Conservation (phyloP, 805 yeast species). For the Grigorovia yakushimaensis region DNA sequence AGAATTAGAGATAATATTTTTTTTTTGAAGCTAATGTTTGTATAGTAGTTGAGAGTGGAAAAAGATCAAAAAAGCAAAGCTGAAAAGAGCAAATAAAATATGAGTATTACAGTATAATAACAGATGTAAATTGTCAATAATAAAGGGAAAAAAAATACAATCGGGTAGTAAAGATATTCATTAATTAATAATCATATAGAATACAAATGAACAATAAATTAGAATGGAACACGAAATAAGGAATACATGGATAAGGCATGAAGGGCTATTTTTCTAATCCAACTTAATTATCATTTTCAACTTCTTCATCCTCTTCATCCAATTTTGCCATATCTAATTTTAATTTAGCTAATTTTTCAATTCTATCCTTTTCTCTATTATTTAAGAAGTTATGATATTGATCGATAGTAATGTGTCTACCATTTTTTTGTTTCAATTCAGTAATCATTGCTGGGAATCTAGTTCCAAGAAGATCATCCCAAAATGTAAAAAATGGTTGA, state of each 20-base stretch:
- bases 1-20: too few species aligned
- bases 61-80: neutral
- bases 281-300: neutral
- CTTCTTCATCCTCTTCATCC: neutral
- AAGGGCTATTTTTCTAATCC: neutral
- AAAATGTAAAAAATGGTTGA: conserved; percentile 91
- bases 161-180: neutral
- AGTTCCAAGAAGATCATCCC: conserved; percentile 74
- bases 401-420: conserved; percentile 53
- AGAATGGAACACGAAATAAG: neutral
- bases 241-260: neutral
- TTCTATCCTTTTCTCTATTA: conserved; percentile 30
- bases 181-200: too few species aligned
- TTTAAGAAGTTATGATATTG: conserved; percentile 50
- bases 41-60: neutral
- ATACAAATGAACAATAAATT: neutral
- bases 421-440: conserved; percentile 18
- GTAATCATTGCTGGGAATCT: conserved; percentile 42
- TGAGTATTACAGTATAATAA: neutral
- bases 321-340: neutral
- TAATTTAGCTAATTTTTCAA: conserved; percentile 10
- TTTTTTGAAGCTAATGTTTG: too few species aligned
- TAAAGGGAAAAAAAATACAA: neutral
- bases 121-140: neutral
- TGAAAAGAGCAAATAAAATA: neutral